Percentiles rank a stretch among this genome's conserved stretches.
Conservation (phyloP, 2,329 filamentous ascomycete species). For the Grosmannia huntii region DNA sequence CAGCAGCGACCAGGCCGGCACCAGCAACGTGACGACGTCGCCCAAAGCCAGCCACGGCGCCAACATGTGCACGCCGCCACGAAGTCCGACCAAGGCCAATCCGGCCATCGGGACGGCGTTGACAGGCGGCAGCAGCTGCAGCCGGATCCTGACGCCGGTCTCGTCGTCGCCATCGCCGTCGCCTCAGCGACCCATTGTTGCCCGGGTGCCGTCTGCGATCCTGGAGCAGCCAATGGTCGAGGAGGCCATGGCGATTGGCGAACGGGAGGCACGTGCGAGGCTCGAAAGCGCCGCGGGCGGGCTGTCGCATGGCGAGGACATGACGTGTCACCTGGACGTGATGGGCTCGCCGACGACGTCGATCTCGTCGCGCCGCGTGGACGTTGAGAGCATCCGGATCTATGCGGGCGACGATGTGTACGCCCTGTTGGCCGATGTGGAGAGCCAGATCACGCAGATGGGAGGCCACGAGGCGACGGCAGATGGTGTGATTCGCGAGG, state of each 20-base stretch:
- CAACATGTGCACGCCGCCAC: conserved; percentile 43
- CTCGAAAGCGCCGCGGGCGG: background rate
- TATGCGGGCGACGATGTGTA: conserved; percentile 58
- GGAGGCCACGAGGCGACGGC: background rate
- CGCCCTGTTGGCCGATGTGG: conserved; percentile 52
- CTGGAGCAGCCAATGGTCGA: conserved; percentile 37
- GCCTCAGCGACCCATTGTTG: conserved; percentile 33
- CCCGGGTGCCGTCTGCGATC: conserved; percentile 43
- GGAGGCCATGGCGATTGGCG: conserved; percentile 22
- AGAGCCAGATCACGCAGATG: conserved; percentile 42
- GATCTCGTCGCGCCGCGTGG: conserved; percentile 18
- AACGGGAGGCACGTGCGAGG: conserved; percentile 6
- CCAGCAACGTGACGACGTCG: conserved; percentile 4
- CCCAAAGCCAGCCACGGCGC: conserved; percentile 17
- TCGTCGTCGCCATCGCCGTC: conserved; percentile 26
- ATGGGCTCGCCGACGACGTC: background rate
- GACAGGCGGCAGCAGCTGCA: conserved; percentile 11
- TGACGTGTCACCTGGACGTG: no score
- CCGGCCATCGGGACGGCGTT: no score
- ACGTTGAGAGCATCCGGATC: conserved; percentile 53
- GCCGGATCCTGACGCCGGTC: conserved; percentile 6
- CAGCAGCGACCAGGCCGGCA: conserved; percentile 5
- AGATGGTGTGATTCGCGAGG: no score
- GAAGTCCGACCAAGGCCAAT: conserved; percentile 44
- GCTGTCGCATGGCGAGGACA: no score